Evolutionary conservation across 2,329 filamentous ascomycete species (phyloP).

Genomic region (Cladophialophora carrionii): DNA sequence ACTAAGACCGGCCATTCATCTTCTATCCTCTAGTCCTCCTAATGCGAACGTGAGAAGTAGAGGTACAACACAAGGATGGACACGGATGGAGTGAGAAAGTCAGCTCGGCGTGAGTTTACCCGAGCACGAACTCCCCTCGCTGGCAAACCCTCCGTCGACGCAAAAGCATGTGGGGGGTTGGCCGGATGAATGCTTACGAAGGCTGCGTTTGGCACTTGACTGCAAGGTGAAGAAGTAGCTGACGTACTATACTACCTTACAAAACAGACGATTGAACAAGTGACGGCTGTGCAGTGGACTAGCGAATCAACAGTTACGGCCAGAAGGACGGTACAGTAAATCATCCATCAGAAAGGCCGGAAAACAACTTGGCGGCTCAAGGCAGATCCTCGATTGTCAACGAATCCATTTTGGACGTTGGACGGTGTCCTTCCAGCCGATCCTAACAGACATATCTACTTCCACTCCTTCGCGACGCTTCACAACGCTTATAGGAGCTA

Average conservation of each 20-base stretch:
- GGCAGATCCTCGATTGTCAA: not conserved
- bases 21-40: too few relatives aligned
- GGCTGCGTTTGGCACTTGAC: not conserved
- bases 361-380: not conserved
- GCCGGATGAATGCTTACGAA: slow-evolving; percentile 6
- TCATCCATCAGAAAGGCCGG: not conserved
- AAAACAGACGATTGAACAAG: not conserved
- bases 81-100: too few relatives aligned
- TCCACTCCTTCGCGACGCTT: slow-evolving; percentile 8
- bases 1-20: too few relatives aligned
- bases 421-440: not conserved
- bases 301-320: not conserved
- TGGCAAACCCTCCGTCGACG: not conserved
- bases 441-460: not conserved
- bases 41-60: too few relatives aligned
- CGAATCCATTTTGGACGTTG: not conserved
- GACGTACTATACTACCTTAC: not conserved
- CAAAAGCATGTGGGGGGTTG: not conserved
- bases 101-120: slow-evolving; percentile 4
- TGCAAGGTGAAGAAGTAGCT: not conserved
- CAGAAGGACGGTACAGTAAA: not conserved
- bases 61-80: too few relatives aligned
- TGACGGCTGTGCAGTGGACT: too few relatives aligned
- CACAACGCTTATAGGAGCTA: too few relatives aligned
- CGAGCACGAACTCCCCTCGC: slow-evolving; percentile 1